Evolutionary conservation across 2,329 filamentous ascomycete genomes (phyloP).

Genomic region (Hymenoscyphus albidus): DNA sequence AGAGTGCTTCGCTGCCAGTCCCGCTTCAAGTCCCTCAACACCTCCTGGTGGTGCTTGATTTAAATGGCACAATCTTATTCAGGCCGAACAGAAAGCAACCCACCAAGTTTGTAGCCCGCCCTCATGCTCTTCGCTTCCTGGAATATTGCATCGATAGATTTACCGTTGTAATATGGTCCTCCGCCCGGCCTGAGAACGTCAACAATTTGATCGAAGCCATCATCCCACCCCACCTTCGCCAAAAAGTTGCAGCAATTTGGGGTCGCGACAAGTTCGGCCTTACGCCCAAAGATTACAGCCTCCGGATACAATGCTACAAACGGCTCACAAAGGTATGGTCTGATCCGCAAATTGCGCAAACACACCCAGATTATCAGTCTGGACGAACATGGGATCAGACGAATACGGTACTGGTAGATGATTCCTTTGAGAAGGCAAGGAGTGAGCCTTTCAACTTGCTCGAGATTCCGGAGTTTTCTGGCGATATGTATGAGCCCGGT

Average conservation of each 20-base stretch:
- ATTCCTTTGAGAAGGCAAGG: conserved; percentile 73
- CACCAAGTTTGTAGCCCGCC: conserved; percentile 60
- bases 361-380: conserved; percentile 42
- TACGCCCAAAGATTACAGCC: conserved; percentile 56
- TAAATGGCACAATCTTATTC: conserved; percentile 86
- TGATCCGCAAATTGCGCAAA: conserved; percentile 41
- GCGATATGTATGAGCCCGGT: conserved; percentile 39
- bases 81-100: conserved; percentile 54
- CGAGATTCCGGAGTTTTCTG: conserved; percentile 72
- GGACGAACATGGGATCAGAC: conserved; percentile 65
- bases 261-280: conserved; percentile 73
- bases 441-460: conserved; percentile 83
- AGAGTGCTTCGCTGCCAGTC: conserved; percentile 45
- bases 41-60: conserved; percentile 80
- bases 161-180: conserved; percentile 86
- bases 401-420: conserved; percentile 89
- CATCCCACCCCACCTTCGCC: conserved; percentile 51
- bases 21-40: conserved; percentile 48
- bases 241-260: conserved; percentile 67
- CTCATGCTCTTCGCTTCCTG: conserved; percentile 66
- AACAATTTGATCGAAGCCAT: conserved; percentile 61
- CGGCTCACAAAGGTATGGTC: conserved; percentile 70
- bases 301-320: conserved; percentile 86
- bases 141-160: conserved; percentile 70
- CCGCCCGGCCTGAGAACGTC: conserved; percentile 72